Base-by-base conservation (phyloP, 2,329 filamentous ascomycete species). In the Paecilomyces formosus region DNA sequence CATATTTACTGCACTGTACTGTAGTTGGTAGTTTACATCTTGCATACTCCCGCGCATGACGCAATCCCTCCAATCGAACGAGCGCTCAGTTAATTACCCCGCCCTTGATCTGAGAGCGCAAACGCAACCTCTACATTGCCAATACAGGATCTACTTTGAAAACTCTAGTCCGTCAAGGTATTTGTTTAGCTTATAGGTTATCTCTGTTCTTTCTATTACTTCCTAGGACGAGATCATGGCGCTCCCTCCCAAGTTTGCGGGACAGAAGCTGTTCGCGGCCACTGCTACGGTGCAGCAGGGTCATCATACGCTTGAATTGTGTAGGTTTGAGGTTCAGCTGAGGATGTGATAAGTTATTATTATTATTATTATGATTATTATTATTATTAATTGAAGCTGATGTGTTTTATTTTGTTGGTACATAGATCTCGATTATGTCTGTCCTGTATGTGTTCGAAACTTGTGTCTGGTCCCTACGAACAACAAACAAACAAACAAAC, bases 361-460 rank as follows among this genome's bases (percentile, higher is more conserved):
- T 26, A 26, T 26, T 26, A 26, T 26, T 26, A 2, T 26, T 26
- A 26, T 26, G 3, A 26, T 26, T 26, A 2, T 26, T 6, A 26
- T 26, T 26, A 26, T 26, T 26, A 26, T 49, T 31, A 12, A 31
- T 31, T n/a, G 7, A 28, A 50, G 26, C 5, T n/a, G 3, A 56
- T 50, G 53, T 15, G 6, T 50, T 50, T 45, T n/a, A 6, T 45
- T 28, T 31, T 49, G 31, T 45, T 24, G 39, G 18, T 54, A 85
- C 33, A 24, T 54, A 85, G 82, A 89, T 75, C 86, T 96, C 65
- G 92, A 97, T 80, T 97, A 96, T 79, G 89, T 91, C 70, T 97
- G 92, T 74, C 92, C 91, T 49, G 77, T 81, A 66, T 58, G 72
- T 65, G 15, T 49, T 54, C 33, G 31, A 30, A 26, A 9, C 9